Conservation (phyloP, 2,329 filamentous ascomycete species). For the Diaporthe humulicola region DNA sequence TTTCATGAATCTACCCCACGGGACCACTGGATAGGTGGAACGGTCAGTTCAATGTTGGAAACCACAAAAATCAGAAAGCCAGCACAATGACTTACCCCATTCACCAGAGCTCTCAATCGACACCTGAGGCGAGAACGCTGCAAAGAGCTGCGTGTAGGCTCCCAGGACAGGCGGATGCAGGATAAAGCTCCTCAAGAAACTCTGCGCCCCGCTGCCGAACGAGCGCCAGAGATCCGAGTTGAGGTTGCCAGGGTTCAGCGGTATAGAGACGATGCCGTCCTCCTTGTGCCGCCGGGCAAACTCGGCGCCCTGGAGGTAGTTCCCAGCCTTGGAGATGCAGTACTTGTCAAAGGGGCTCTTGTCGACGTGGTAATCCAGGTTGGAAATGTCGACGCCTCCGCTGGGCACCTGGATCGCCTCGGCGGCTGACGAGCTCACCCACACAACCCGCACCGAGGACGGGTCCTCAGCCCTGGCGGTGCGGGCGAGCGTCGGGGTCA, state of each 20-base stretch:
- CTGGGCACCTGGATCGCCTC: slow-evolving; percentile 22
- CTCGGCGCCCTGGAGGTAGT: slow-evolving; percentile 43
- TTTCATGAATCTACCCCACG: slow-evolving; percentile 53
- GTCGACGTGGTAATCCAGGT: slow-evolving; percentile 34
- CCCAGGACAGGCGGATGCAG: slow-evolving; percentile 46
- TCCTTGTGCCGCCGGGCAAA: slow-evolving; percentile 43
- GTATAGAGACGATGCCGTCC: slow-evolving; percentile 45
- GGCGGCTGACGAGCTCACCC: slow-evolving; percentile 33
- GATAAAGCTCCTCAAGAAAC: slow-evolving; percentile 28
- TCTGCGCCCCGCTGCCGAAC: background rate
- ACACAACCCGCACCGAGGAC: slow-evolving; percentile 36
- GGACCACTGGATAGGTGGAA: slow-evolving; percentile 48
- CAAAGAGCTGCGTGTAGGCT: slow-evolving; percentile 56
- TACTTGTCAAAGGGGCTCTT: slow-evolving; percentile 39
- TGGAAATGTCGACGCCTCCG: slow-evolving; percentile 31
- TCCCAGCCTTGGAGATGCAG: slow-evolving; percentile 45
- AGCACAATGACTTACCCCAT: slow-evolving; percentile 41
- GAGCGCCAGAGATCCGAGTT: slow-evolving; percentile 43
- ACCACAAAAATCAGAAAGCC: background rate
- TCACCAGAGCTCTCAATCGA: slow-evolving; percentile 46
- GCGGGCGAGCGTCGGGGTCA: slow-evolving; percentile 34
- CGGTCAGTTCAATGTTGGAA: slow-evolving; percentile 16
- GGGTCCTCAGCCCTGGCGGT: slow-evolving; percentile 26
- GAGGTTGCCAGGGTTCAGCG: slow-evolving; percentile 48
- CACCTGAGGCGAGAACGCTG: slow-evolving; percentile 53